Evolutionary conservation across 345 rosid species (phyloP).

Genomic region (Aquilaria malaccensis): DNA sequence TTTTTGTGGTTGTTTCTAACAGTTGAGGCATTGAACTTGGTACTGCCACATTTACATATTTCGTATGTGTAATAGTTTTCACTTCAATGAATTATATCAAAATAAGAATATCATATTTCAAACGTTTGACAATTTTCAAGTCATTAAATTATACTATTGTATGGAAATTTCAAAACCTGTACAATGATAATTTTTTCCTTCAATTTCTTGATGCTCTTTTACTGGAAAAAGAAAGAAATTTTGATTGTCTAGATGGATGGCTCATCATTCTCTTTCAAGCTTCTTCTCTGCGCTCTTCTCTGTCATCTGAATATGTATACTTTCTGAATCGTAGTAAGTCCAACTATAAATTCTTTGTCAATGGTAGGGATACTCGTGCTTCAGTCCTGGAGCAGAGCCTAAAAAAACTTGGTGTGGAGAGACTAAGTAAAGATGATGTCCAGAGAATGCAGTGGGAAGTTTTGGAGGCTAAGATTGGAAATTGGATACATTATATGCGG

Average conservation of each 20-base stretch:
- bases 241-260: too few relatives aligned
- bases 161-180: too few relatives aligned
- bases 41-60: too few relatives aligned
- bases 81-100: too few relatives aligned
- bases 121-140: too few relatives aligned
- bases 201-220: not conserved
- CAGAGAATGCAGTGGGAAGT: slow-evolving; percentile 99
- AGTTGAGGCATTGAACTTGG: too few relatives aligned
- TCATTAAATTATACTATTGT: too few relatives aligned
- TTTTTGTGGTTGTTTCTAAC: too few relatives aligned
- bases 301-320: not conserved
- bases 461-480: slow-evolving; percentile 93
- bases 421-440: slow-evolving; percentile 89
- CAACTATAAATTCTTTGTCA: slow-evolving; percentile 3
- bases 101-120: too few relatives aligned
- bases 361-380: slow-evolving; percentile 75
- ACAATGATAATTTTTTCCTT: too few relatives aligned
- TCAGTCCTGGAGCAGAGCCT: slow-evolving; percentile 88
- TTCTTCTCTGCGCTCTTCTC: not conserved
- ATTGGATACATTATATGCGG: slow-evolving; percentile 96
- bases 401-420: slow-evolving; percentile 84
- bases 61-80: too few relatives aligned
- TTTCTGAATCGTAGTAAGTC: slow-evolving; percentile 6
- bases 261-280: not conserved
- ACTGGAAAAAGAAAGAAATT: not conserved